Percentiles rank a stretch among this genome's conserved stretches.
Evolutionary conservation across 2,329 filamentous ascomycete genomes (phyloP).

Genomic region (Sporothrix schenckii): DNA sequence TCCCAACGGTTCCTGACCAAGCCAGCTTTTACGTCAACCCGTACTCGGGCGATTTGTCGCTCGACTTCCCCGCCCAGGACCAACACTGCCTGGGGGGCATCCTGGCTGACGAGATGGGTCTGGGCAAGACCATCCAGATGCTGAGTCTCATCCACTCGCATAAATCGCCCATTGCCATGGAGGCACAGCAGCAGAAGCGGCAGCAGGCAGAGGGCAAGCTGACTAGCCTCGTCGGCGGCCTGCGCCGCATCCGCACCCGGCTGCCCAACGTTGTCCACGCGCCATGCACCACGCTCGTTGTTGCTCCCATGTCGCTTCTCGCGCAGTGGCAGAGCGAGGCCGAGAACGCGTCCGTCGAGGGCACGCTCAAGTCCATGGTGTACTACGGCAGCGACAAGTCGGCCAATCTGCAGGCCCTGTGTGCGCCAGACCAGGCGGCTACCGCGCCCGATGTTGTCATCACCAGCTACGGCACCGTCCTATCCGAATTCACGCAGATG

Average conservation of each 20-base stretch:
- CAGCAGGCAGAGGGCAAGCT: conserved; percentile 31
- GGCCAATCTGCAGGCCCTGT: conserved; percentile 75
- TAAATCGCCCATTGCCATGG: conserved; percentile 58
- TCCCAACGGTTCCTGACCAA: conserved; percentile 67
- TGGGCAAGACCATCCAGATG: conserved; percentile 99
- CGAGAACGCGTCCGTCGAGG: conserved; percentile 82
- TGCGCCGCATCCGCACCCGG: conserved; percentile 49
- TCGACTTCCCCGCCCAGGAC: conserved; percentile 90
- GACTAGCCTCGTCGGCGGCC: conserved; percentile 55
- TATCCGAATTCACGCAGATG: conserved; percentile 85
- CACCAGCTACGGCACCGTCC: conserved; percentile 88
- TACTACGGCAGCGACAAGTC: conserved; percentile 92
- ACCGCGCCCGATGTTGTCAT: conserved; percentile 88
- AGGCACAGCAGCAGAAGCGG: conserved; percentile 42
- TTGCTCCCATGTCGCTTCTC: conserved; percentile 97
- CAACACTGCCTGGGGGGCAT: conserved; percentile 94
- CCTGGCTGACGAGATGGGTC: conserved; percentile 93
- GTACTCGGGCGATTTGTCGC: conserved; percentile 89
- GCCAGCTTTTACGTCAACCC: conserved; percentile 91
- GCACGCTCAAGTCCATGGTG: conserved; percentile 79
- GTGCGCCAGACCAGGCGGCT: conserved; percentile 70
- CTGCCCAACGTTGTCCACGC: conserved; percentile 62
- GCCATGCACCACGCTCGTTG: conserved; percentile 86
- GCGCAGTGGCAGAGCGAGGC: conserved; percentile 97
- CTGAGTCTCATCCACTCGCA: conserved; percentile 89